Evolutionary conservation across 2,329 filamentous ascomycete genomes (phyloP), one percentile per base, ranked within the genome.

Genomic region (Clathrospora elynae): DNA sequence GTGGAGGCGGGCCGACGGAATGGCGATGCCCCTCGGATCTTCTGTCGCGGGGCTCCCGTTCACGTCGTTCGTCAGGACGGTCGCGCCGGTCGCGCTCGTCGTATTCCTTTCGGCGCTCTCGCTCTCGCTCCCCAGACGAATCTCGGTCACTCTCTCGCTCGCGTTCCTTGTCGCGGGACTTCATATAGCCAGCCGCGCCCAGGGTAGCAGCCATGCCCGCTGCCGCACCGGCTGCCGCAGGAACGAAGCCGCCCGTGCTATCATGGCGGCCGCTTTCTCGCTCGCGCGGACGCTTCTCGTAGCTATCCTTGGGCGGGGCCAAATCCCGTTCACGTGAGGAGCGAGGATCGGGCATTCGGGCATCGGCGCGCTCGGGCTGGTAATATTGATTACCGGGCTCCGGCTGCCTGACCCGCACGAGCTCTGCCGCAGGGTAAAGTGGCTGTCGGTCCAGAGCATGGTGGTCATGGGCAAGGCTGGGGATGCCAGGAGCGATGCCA

Each of bases 401-500:
- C 18, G 53, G 50, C 1, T 55, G 35, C 17, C 57, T 51, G 8
- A 35, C 16, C 22, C 60, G 55, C 14, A 28, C 36, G 14, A 43
- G 32, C 11, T 65, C 61, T 16, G 41, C 46, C 6, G 57, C 19
- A 34, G 36, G 47, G 24, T 55, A 68, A 2, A 60, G 42, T 5
- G 69, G 60, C 35, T 68, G 62, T 20, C 67, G 67, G 37, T 74
- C 69, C 20, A 73, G 60, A n/a, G 62, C 38, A 36, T 73, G 70
- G 26, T 39, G 46, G n/a, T 75, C 73, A 28, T 60, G 61, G 26
- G 54, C 43, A 4, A 57, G 47, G 23, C 19, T 33, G 7, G 53
- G 41, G 16, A 42, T 50, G 5, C 45, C 52, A 5, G 62, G 51
- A 1, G 65, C 60, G 47, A 78, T 76, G 37, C 75, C 76, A 43